Evolutionary conservation across 1,284 basidiomycete species (phyloP), one percentile per base, ranked within the genome.

Genomic region (Exobasidium cylindrosporum): DNA sequence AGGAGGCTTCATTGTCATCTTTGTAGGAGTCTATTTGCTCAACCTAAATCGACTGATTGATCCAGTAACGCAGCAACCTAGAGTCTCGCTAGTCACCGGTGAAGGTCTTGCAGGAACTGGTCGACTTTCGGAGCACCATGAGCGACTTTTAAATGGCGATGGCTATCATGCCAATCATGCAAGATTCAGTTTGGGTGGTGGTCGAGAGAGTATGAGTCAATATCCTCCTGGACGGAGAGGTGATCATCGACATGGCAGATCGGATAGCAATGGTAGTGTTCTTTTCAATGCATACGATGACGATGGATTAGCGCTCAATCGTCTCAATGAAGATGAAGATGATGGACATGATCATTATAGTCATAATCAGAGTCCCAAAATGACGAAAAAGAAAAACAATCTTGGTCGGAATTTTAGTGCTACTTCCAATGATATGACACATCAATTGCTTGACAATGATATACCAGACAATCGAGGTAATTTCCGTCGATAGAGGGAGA

Each of bases 1-100:
- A 1, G 74, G 77, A 29, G 77, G 77, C 31, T 79, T 79, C 62
- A 61, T 77, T 55, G 73, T 76, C 66, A 79, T 78, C 58, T 79
- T 79, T 58, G 62, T 76, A 23, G 77, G 77, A 45, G 77, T 79
- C 24, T 78, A 78, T 60, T 65, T 79, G 54, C 66, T 79, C 54
- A 79, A 79, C 59, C 61, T 78, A 53, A 79, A 78, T 66, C 57
- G 73, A 44, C 66, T 70, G 55, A 65, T 69, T 52, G 73, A 77
- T 54, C 69, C 73, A 3, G 64, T 68, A n/a, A 73, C 68, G 0
- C 69, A 73, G 47, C 73, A 75, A 59, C 68, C 74, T 4, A 65
- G 74, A 49, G 74, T 76, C 67, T 70, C 67, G 54, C 67, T 76
- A 46, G 67, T 76, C 44, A 76, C 74, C 0, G 74, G 74, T 43